A percentile compares a stretch with the other conserved stretches of the same genome.
phyloP scores from a whole-genome alignment of 345 rosid genomes.

The Salix viminalis region DNA sequence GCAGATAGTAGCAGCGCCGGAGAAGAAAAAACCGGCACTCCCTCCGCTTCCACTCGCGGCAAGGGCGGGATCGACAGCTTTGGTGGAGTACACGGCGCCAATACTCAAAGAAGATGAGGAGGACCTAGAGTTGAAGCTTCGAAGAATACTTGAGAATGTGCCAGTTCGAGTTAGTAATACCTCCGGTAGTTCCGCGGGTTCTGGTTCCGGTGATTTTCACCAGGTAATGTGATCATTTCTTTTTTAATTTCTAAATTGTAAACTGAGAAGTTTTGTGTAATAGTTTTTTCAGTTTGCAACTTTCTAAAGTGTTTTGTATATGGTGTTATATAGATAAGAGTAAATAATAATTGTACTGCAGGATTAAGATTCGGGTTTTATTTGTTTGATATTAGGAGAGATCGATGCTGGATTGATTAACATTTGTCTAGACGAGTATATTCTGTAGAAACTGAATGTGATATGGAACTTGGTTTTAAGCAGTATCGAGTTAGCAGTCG shows the following conservation, averaged over 20 bases:
- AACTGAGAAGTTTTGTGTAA: background rate
- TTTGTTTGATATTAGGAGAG: background rate
- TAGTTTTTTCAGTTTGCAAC: background rate
- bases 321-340: background rate
- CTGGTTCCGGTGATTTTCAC: constrained; percentile 94
- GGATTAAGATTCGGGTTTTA: background rate
- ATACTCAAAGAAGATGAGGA: constrained; percentile 79
- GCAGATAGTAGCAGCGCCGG: constrained; percentile 46
- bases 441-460: background rate
- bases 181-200: constrained; percentile 97
- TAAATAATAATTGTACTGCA: background rate
- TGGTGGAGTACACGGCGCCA: constrained; percentile 73
- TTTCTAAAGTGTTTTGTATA: background rate
- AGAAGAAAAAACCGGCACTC: constrained; percentile 33
- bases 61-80: constrained; percentile 42
- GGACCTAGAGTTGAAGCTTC: constrained; percentile 86
- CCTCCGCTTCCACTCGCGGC: constrained; percentile 33
- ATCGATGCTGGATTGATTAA: background rate
- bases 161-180: constrained; percentile 94
- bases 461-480: background rate
- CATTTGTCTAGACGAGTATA: background rate
- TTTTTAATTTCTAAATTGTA: background rate
- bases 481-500: background rate
- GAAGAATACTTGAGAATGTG: constrained; percentile 84
- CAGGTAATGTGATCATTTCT: constrained; percentile 46